Conservation (phyloP, 805 yeast genomes). For the Kazachstania psychrophila region DNA sequence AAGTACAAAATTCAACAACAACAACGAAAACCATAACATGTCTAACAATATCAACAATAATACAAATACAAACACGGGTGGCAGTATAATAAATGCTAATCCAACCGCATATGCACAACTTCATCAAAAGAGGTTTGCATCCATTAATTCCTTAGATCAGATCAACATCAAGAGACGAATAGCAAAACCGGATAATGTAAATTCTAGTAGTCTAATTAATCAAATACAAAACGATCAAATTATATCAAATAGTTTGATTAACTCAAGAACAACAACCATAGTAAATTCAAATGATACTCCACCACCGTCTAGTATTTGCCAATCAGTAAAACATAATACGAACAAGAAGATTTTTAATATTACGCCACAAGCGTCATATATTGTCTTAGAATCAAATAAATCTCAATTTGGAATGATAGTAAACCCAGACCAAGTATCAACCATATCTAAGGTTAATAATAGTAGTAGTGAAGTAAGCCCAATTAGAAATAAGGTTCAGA, state of each 20-base stretch:
- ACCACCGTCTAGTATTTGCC: conserved; percentile 1
- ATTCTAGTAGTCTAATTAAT: not conserved
- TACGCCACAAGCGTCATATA: conserved; percentile 8
- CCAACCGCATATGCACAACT: not conserved
- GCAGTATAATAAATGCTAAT: not conserved
- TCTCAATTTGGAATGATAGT: conserved; percentile 4
- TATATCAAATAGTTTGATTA: not conserved
- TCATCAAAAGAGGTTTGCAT: conserved; percentile 22
- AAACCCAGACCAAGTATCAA: not conserved
- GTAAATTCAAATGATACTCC: not conserved
- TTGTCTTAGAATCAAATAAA: conserved; percentile 5
- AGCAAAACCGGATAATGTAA: conserved; percentile 8
- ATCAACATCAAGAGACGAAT: conserved; percentile 18
- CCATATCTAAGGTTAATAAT: not conserved
- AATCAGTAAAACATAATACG: not conserved
- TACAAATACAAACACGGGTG: not conserved
- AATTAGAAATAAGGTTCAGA: not conserved
- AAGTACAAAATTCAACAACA: not conserved
- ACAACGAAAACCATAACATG: not conserved
- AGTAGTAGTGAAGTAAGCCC: conserved; percentile 2
- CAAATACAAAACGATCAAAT: not conserved
- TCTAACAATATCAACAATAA: not conserved
- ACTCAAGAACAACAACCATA: not conserved
- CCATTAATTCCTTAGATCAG: conserved; percentile 12
- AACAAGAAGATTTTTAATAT: conserved; percentile 3